Conservation (phyloP, 352 stramenopile genomes). For the Globisporangium okanoganense region DNA sequence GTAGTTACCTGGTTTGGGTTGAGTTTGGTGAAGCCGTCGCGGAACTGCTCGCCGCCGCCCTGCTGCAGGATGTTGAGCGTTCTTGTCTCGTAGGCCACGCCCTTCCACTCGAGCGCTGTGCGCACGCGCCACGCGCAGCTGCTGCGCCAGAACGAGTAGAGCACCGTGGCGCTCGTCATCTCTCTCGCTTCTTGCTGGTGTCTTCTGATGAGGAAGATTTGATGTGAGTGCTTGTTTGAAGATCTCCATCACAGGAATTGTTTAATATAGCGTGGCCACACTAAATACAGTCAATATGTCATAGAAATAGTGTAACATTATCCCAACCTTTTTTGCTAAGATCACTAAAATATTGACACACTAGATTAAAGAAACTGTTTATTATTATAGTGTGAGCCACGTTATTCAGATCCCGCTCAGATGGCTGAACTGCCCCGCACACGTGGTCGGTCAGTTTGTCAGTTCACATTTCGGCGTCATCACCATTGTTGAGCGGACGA, state of each 20-base stretch:
- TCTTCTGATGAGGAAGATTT: too few relatives aligned
- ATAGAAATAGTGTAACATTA: not conserved
- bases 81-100: conserved; percentile 74
- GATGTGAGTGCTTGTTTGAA: too few relatives aligned
- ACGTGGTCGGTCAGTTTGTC: too few relatives aligned
- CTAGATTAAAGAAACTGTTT: too few relatives aligned
- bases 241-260: too few relatives aligned
- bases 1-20: conserved; percentile 77
- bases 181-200: not conserved
- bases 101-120: conserved; percentile 86
- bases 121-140: conserved; percentile 89
- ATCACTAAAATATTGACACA: too few relatives aligned
- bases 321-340: too few relatives aligned
- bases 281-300: not conserved
- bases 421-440: not conserved
- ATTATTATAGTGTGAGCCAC: not conserved
- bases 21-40: conserved; percentile 45
- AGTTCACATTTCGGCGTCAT: not conserved
- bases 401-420: not conserved
- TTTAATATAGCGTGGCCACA: too few relatives aligned
- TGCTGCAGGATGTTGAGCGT: conserved; percentile 64
- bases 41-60: conserved; percentile 45
- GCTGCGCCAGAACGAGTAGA: conserved; percentile 90
- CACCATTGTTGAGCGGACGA: not conserved
- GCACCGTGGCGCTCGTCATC: conserved; percentile 19